Base-by-base conservation (phyloP, 2,329 filamentous ascomycete species). In the Botryosphaeria dothidea region DNA sequence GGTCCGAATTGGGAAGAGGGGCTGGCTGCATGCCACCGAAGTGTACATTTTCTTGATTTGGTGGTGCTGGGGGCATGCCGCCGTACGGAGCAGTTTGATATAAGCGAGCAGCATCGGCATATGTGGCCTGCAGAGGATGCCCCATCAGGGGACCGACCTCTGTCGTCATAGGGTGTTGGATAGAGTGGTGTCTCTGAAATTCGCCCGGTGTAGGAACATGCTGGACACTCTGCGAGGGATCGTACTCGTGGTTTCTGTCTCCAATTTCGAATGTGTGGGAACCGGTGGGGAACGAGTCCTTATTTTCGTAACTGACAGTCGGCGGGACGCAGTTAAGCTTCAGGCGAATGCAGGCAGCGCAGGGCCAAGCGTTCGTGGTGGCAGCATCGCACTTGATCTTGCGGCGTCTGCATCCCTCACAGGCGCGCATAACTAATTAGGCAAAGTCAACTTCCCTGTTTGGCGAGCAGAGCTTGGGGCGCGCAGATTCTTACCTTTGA, bases 331-430 rank as follows among this genome's bases (percentile, higher is more conserved):
- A 98, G 72, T 95, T 92, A 66, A 97, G 86, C 81, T 97, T 98
- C 68, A 98, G 83, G 56, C 94, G 88, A 67, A 93, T 90, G 77
- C 94, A 99, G 38, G 95, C 92, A 45, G 93, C 95, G 78, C 94
- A 98, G 29, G 95, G 95, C 94, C 95, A 98, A 41, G 92, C 93
- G 77, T 98, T 97, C 45, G 93, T 97, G 15, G 94, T 97, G 21
- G 94, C 94, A 61, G 94, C 93, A 81, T 98, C 95, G 80, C 94
- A 99, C 78, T 97, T 97, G 76, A 99, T 99, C 80, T 99, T 99
- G 73, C 94, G 88, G 79, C 93, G 90, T 67, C 94, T 87, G 75
- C 94, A 98, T 67, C 94, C 94, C 80, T 97, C 94, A 78, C 94
- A 98, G 65, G 94, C 95, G 82, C 95, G 90, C 93, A 97, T 97